phyloP scores from a whole-genome alignment of 2,329 filamentous ascomycete genomes.

The Paecilomyces dactylethromorphus region DNA sequence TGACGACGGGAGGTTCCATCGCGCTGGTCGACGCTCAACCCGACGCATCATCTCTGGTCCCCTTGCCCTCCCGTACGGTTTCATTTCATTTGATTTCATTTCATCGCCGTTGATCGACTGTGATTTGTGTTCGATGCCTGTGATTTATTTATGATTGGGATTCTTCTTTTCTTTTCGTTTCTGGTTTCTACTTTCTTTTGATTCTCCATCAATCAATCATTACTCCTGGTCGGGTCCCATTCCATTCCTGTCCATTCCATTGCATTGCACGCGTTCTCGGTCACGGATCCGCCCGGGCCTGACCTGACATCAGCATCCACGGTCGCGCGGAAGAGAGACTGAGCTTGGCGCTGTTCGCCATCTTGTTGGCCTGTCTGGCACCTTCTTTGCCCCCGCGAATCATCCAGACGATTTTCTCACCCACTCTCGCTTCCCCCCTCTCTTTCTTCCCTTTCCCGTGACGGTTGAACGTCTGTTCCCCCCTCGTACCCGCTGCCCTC shows the following conservation, averaged over 20 bases:
- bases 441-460: slow-evolving; percentile 8
- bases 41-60: too few relatives aligned
- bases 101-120: too few relatives aligned
- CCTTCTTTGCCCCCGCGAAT: slow-evolving; percentile 10
- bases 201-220: too few relatives aligned
- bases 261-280: background rate
- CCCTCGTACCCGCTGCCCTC: slow-evolving; percentile 1
- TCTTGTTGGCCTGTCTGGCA: slow-evolving; percentile 9
- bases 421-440: slow-evolving; percentile 2
- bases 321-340: slow-evolving; percentile 9
- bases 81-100: too few relatives aligned
- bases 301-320: slow-evolving; percentile 19
- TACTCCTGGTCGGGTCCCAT: too few relatives aligned
- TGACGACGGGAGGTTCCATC: too few relatives aligned
- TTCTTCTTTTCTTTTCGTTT: too few relatives aligned
- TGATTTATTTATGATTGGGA: too few relatives aligned
- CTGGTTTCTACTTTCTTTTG: too few relatives aligned
- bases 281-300: slow-evolving; percentile 14
- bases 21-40: too few relatives aligned
- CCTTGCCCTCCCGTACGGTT: too few relatives aligned
- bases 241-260: background rate
- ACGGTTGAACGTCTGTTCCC: slow-evolving; percentile 2
- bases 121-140: too few relatives aligned
- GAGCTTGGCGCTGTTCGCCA: slow-evolving; percentile 9
- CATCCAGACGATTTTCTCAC: slow-evolving; percentile 6